Conservation (phyloP, 345 rosid species). For the Lepidium sativum region DNA sequence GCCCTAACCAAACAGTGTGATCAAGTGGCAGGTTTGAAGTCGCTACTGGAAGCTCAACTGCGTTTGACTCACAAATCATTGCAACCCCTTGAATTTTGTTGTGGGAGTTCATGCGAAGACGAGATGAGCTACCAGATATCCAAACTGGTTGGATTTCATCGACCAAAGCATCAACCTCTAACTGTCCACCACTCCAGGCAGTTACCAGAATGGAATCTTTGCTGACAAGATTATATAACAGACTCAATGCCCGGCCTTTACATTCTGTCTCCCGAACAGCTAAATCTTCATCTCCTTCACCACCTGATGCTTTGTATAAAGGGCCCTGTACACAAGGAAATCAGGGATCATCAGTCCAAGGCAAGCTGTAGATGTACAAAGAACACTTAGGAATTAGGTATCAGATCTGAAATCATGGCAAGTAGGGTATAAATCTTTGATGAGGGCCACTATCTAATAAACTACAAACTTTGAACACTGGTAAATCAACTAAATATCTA, state of each 20-base stretch:
- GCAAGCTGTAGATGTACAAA: constrained; percentile 2
- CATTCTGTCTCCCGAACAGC: constrained; percentile 53
- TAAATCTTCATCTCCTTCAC: constrained; percentile 45
- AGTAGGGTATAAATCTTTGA: not conserved
- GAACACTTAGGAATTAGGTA: not conserved
- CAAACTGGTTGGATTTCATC: constrained; percentile 98
- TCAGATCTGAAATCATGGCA: not conserved
- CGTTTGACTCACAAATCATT: constrained; percentile 80
- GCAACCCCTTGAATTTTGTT: constrained; percentile 60
- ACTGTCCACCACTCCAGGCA: constrained; percentile 94
- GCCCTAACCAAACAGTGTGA: constrained; percentile 72
- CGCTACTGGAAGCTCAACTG: constrained; percentile 39
- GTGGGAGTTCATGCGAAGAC: constrained; percentile 52
- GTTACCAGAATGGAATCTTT: constrained; percentile 90
- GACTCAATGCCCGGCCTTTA: constrained; percentile 78
- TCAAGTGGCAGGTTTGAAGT: constrained; percentile 52
- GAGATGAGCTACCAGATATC: constrained; percentile 66
- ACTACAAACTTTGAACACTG: not conserved
- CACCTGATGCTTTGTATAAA: constrained; percentile 47
- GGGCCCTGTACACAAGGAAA: constrained; percentile 58
- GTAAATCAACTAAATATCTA: not conserved
- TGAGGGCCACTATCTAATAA: not conserved
- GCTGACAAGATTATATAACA: constrained; percentile 72
- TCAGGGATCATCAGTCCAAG: constrained; percentile 1
- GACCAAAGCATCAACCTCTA: constrained; percentile 89